Base-by-base conservation (phyloP, 2,329 filamentous ascomycete genomes). In the Amauroascus niger region DNA sequence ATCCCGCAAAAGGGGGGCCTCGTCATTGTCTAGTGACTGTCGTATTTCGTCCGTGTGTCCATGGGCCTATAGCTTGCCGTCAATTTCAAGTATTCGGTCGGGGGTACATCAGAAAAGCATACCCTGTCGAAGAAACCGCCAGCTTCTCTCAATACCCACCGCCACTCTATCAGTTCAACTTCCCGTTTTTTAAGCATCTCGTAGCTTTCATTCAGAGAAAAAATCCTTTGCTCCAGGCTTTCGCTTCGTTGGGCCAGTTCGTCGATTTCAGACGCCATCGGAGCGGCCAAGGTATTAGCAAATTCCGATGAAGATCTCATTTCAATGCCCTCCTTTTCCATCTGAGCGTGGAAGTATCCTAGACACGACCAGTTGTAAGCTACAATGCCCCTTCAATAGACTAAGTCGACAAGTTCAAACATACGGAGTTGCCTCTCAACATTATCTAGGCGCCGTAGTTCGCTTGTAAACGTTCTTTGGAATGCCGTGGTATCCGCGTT, bases 111-210 rank as follows among this genome's bases (percentile, higher is more conserved):
- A 39, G 5, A 11, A 11, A 41, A 49, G 60, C 64, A 56, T 63
- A 76, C 74, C 61, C 91, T 81, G 67, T 98, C 93, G 63, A 98
- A 98, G 75, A 98, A 98, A 61, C 90, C 88, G 39, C 93, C 93
- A 44, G 94, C 90, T 78, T 98, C 93, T 60, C 88, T 84, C 55
- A 98, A 74, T 49, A 98, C 94, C 88, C 91, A 97, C 65, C 94
- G 86, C 93, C 93, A 97, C 74, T 98, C 93, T 9, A 87, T 95
- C 64, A 98, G 78, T 70, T 98, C 93, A 56, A 95, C 88, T 76
- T 97, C 93, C 55, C 91, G 84, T 76, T 93, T 96, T 81, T 97
- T 97, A 69, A 98, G 74, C 14, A 89, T 96, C 76, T 98, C 93
- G 72, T 98, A 97, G 75, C 90, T 97, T 68, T 97, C 93, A 69